phyloP scores from a whole-genome alignment of 495 filamentous ascomycete species.

The Clavariopsis aquatica region DNA sequence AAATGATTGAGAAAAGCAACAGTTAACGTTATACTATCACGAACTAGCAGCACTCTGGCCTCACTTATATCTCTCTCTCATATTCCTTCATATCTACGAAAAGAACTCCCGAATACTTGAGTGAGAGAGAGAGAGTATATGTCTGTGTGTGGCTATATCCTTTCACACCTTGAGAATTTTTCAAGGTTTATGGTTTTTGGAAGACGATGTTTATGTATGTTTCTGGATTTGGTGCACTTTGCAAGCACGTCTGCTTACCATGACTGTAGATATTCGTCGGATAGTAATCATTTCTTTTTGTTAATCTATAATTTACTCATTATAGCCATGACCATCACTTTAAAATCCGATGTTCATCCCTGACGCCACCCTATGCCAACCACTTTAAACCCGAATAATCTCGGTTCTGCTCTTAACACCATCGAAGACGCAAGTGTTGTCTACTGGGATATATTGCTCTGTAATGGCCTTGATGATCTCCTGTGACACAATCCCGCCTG shows the following conservation, averaged over 20 bases:
- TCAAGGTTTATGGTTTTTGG: too few species aligned
- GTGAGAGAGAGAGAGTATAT: too few species aligned
- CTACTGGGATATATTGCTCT: conserved; percentile 91
- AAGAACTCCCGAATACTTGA: too few species aligned
- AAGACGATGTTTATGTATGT: too few species aligned
- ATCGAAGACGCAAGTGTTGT: conserved; percentile 92
- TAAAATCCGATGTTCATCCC: not conserved
- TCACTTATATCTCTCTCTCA: too few species aligned
- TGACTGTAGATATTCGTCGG: not conserved
- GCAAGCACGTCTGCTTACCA: not conserved
- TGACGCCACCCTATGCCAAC: not conserved
- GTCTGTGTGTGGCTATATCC: too few species aligned
- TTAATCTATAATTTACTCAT: not conserved
- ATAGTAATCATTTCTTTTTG: not conserved
- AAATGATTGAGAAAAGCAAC: too few species aligned
- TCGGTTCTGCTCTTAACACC: conserved; percentile 78
- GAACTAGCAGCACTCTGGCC: too few species aligned
- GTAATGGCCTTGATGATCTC: conserved; percentile 96
- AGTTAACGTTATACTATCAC: too few species aligned
- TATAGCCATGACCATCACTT: not conserved
- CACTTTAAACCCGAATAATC: conserved; percentile 54
- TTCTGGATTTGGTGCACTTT: too few species aligned
- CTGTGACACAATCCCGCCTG: conserved; percentile 90
- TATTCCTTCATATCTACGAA: too few species aligned
- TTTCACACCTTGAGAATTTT: too few species aligned